Percentiles rank a stretch among this genome's conserved stretches.
Evolutionary conservation across 352 stramenopile species (phyloP).

Genomic region (Pythium brassicae): DNA sequence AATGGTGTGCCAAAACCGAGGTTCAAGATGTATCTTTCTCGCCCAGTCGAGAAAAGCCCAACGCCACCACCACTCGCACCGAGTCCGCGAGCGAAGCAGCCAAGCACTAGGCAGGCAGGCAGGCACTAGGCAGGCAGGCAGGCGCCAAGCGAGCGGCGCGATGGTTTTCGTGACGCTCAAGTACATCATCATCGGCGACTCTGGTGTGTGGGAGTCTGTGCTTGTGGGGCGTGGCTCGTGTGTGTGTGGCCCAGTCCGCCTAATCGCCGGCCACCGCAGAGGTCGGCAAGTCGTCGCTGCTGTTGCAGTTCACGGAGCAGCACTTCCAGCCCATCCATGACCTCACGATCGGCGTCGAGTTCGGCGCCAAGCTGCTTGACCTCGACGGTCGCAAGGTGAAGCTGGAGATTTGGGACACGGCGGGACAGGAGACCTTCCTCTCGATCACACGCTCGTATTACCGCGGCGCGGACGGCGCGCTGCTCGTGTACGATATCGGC

Average conservation of each 20-base stretch:
- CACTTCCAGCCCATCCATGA: conserved; percentile 89
- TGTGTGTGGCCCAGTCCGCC: neutral
- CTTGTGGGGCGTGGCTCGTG: too few relatives aligned
- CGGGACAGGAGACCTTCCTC: conserved; percentile 87
- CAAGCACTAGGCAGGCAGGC: too few relatives aligned
- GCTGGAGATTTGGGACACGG: conserved; percentile 92
- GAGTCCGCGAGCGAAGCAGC: too few relatives aligned
- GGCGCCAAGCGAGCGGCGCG: too few relatives aligned
- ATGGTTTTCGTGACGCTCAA: conserved; percentile 90
- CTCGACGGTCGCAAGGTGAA: conserved; percentile 85
- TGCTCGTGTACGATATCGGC: conserved; percentile 88
- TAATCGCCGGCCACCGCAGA: conserved; percentile 23
- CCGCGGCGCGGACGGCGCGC: conserved; percentile 75
- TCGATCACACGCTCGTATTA: conserved; percentile 90
- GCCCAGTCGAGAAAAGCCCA: too few relatives aligned
- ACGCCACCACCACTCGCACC: too few relatives aligned
- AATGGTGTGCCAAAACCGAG: too few relatives aligned
- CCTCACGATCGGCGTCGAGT: conserved; percentile 91
- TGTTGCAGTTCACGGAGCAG: conserved; percentile 90
- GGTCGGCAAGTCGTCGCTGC: conserved; percentile 87
- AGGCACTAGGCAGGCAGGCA: too few relatives aligned
- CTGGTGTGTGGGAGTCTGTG: conserved; percentile 21
- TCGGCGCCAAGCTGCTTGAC: conserved; percentile 82
- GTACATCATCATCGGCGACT: conserved; percentile 89
- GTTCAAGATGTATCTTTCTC: too few relatives aligned